Evolutionary conservation across 805 yeast species (phyloP).

Genomic region (Candida parachauliodes): DNA sequence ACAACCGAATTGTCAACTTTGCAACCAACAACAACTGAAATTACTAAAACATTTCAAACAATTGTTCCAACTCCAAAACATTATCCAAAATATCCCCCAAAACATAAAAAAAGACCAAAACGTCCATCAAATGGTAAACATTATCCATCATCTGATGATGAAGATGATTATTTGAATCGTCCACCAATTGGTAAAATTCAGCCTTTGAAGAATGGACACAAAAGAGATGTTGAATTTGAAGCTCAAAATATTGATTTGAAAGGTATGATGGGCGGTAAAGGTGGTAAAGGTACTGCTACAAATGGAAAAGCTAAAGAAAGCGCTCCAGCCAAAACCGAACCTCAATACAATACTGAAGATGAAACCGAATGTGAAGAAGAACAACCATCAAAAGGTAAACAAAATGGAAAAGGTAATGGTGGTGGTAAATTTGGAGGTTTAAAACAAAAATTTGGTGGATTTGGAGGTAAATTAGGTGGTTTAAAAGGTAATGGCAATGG

Average conservation of each 20-base stretch:
- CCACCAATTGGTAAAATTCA: constrained; percentile 4
- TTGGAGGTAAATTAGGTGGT: neutral
- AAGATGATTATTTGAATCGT: neutral
- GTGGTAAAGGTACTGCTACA: neutral
- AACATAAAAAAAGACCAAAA: neutral
- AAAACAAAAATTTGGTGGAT: constrained; percentile 2
- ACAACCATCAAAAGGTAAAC: neutral
- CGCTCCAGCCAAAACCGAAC: neutral
- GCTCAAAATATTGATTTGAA: constrained; percentile 1
- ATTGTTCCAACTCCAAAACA: neutral
- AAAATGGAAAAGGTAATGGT: neutral
- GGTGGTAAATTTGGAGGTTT: constrained; percentile 4
- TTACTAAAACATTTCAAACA: neutral
- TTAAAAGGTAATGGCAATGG: neutral
- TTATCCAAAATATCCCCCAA: neutral
- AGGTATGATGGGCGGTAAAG: constrained; percentile 1
- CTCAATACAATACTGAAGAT: neutral
- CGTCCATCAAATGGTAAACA: neutral
- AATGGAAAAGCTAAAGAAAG: neutral
- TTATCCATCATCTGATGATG: neutral
- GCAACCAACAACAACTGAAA: constrained; percentile 1
- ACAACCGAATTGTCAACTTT: neutral
- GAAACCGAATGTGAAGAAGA: constrained; percentile 3
- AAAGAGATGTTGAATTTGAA: neutral
- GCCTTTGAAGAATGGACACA: neutral